Percentiles rank a stretch among this genome's conserved stretches.
Conservation (phyloP, 306 rosid genomes). For the Rosa persica region DNA sequence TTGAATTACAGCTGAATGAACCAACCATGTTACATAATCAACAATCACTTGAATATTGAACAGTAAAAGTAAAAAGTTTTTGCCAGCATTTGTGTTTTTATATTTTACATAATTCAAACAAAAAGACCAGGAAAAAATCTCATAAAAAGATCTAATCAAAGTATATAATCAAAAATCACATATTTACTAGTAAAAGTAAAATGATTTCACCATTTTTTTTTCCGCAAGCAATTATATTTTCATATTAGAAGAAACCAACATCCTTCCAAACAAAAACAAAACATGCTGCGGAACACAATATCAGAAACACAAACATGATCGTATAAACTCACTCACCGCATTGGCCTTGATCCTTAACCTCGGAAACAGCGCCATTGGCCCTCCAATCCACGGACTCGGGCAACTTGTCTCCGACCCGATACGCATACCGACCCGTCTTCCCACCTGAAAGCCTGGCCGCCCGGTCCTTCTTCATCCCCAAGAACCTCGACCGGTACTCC, state of each 20-base stretch:
- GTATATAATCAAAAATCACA: neutral
- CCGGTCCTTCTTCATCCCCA: slow-evolving; percentile 39
- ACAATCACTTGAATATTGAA: neutral
- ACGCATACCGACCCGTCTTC: slow-evolving; percentile 44
- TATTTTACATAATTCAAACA: neutral
- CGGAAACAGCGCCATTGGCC: slow-evolving; percentile 62
- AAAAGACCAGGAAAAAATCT: too few species aligned
- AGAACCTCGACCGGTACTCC: slow-evolving; percentile 50
- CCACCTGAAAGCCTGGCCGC: slow-evolving; percentile 7
- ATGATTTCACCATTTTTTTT: too few species aligned
- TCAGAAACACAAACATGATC: neutral
- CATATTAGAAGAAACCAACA: too few species aligned
- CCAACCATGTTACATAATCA: neutral
- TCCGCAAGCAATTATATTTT: neutral
- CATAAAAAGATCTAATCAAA: neutral
- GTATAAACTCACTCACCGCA: slow-evolving; percentile 66
- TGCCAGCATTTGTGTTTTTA: neutral
- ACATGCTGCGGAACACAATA: neutral
- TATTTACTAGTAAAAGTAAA: neutral
- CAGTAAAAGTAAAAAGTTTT: neutral
- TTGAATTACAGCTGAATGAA: neutral
- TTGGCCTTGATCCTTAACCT: slow-evolving; percentile 89
- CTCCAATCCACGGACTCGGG: slow-evolving; percentile 80
- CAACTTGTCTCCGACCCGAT: slow-evolving; percentile 45
- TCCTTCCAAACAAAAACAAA: neutral